Conservation (phyloP, 176 grass and related monocot species). For the Triticum timopheevii region DNA sequence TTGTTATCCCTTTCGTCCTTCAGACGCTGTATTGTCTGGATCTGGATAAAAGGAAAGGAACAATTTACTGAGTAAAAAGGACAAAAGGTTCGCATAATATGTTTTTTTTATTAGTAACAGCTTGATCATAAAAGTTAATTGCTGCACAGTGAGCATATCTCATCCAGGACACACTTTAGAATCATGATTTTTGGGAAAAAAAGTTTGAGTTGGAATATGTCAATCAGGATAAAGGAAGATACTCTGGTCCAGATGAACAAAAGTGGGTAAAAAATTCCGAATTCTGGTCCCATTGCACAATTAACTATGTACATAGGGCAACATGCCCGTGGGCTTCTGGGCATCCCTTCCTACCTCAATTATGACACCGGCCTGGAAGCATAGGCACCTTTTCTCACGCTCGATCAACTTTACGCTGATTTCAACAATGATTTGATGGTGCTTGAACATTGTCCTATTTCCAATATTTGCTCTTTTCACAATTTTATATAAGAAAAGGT, state of each 20-base stretch:
- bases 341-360: slow-evolving; percentile 29
- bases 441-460: slow-evolving; percentile 9
- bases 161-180: neutral
- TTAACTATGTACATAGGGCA: slow-evolving; percentile 29
- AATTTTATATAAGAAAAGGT: slow-evolving; percentile 8
- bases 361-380: slow-evolving; percentile 12
- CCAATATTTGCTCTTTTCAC: neutral
- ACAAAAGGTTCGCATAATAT: slow-evolving; percentile 19
- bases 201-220: slow-evolving; percentile 1
- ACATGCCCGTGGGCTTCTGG: slow-evolving; percentile 9
- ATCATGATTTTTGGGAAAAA: neutral
- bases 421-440: slow-evolving; percentile 25
- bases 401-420: slow-evolving; percentile 30
- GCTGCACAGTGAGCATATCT: neutral
- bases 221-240: neutral
- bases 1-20: slow-evolving; percentile 83
- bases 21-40: slow-evolving; percentile 65
- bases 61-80: slow-evolving; percentile 20
- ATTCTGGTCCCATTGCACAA: slow-evolving; percentile 25
- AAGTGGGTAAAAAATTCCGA: neutral
- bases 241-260: slow-evolving; percentile 3
- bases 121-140: slow-evolving; percentile 21
- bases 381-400: slow-evolving; percentile 27
- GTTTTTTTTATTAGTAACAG: neutral
- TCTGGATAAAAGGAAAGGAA: slow-evolving; percentile 39